These are phyloP conservation scores for Psilocybe subaeruginosa DNA, from an alignment of 768 basidiomycete species.

Conservation along the genomic window DNA sequence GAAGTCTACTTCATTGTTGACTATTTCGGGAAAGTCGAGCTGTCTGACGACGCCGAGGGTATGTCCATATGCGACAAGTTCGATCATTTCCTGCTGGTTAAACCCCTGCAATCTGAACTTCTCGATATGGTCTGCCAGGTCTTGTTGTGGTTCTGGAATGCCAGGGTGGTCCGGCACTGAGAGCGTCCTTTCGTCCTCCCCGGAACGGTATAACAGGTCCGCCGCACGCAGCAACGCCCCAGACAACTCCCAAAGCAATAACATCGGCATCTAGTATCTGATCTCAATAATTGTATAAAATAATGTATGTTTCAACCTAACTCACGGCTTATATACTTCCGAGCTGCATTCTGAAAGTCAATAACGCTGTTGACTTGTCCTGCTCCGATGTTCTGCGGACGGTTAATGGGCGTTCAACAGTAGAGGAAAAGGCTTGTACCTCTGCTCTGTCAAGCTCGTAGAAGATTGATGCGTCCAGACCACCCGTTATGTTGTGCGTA, in stretches of 20 bases:
- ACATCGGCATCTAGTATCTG: slow-evolving; percentile 37
- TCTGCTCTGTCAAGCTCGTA: slow-evolving; percentile 40
- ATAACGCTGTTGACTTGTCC: slow-evolving; percentile 34
- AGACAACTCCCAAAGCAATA: slow-evolving; percentile 38
- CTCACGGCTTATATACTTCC: slow-evolving; percentile 41
- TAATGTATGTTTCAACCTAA: not conserved
- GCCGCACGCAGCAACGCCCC: slow-evolving; percentile 38
- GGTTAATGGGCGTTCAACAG: too few relatives aligned
- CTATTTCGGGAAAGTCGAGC: slow-evolving; percentile 39
- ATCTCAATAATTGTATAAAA: not conserved
- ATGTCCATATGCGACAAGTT: slow-evolving; percentile 46
- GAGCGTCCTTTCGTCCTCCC: slow-evolving; percentile 42
- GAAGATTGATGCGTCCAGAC: slow-evolving; percentile 43
- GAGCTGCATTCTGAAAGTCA: slow-evolving; percentile 34
- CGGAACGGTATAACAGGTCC: slow-evolving; percentile 42
- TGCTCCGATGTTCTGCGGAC: slow-evolving; percentile 38
- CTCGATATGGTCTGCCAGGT: slow-evolving; percentile 32
- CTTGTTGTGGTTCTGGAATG: slow-evolving; percentile 41
- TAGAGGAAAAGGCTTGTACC: slow-evolving; percentile 21
- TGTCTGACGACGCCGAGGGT: slow-evolving; percentile 43
- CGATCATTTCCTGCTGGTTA: slow-evolving; percentile 41
- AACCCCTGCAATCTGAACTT: slow-evolving; percentile 40
- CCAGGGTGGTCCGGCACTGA: slow-evolving; percentile 34
- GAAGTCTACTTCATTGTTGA: slow-evolving; percentile 27
- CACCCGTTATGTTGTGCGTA: slow-evolving; percentile 40